These are phyloP conservation scores for Lycium barbarum DNA, from an alignment of 257 asterid species.

Conservation along the genomic window DNA sequence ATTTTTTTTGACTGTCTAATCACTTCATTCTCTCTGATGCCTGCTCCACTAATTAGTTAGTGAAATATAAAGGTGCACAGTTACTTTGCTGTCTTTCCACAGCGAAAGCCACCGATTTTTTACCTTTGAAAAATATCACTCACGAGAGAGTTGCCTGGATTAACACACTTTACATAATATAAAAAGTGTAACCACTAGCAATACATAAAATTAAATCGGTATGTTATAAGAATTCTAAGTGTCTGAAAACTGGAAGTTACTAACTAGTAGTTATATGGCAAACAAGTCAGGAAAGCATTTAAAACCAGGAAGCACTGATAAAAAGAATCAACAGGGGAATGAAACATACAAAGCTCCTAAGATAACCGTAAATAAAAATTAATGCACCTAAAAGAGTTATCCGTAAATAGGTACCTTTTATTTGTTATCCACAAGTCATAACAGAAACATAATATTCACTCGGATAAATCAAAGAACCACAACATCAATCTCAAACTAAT, in stretches of 20 bases:
- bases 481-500: neutral
- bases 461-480: neutral
- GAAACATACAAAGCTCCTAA: neutral
- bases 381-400: neutral
- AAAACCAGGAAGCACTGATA: neutral
- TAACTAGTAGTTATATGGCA: no score
- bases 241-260: no score
- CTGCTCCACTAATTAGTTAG: slow-evolving; percentile 24
- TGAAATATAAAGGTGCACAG: slow-evolving; percentile 27
- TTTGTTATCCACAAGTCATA: neutral
- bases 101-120: slow-evolving; percentile 16
- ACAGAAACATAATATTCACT: neutral
- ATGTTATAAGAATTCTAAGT: no score
- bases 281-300: slow-evolving; percentile 4
- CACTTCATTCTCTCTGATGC: slow-evolving; percentile 17
- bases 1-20: slow-evolving; percentile 24
- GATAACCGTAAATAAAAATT: neutral
- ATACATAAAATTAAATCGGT: no score
- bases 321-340: neutral
- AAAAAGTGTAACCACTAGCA: no score
- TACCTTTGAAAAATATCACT: neutral
- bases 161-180: neutral
- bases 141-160: neutral
- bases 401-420: neutral
- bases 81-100: neutral